Percentiles rank a stretch among this genome's conserved stretches.
phyloP scores from a whole-genome alignment of 805 yeast species.

The Yarrowia yakushimensis region DNA sequence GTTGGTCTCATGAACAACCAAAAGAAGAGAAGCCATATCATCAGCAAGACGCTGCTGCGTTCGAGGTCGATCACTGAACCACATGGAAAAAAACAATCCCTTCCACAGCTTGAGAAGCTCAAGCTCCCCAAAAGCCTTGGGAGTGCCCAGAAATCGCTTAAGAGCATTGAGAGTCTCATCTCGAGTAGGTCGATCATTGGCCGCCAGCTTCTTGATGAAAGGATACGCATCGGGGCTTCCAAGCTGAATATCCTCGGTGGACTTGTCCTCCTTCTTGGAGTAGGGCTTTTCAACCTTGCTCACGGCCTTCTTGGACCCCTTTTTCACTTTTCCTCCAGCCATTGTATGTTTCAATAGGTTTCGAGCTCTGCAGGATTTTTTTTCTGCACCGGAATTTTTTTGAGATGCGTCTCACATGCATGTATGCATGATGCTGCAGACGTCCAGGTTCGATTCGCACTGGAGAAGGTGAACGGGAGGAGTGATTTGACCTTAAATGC shows the following conservation, averaged over 20 bases:
- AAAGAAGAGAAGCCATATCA: slow-evolving; percentile 55
- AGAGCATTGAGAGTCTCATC: slow-evolving; percentile 68
- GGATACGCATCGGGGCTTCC: slow-evolving; percentile 33
- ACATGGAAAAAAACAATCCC: slow-evolving; percentile 92
- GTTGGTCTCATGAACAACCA: slow-evolving; percentile 40
- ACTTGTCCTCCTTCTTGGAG: background rate
- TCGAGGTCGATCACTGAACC: slow-evolving; percentile 92
- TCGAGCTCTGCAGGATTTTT: too few relatives aligned
- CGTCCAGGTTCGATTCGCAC: too few relatives aligned
- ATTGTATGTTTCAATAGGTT: too few relatives aligned
- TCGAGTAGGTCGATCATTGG: slow-evolving; percentile 73
- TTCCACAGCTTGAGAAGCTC: slow-evolving; percentile 89
- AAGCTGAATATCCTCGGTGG: background rate
- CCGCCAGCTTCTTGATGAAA: slow-evolving; percentile 78
- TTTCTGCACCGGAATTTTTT: background rate
- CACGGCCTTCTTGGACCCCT: background rate
- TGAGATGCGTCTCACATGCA: background rate
- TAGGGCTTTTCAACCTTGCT: background rate
- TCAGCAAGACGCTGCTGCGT: slow-evolving; percentile 85
- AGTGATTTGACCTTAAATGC: too few relatives aligned
- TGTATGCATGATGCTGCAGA: too few relatives aligned
- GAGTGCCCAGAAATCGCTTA: slow-evolving; percentile 51
- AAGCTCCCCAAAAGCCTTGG: slow-evolving; percentile 41
- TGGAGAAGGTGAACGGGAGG: too few relatives aligned
- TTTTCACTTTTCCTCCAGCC: slow-evolving; percentile 15